Base-by-base conservation (phyloP, 2,329 filamentous ascomycete species). In the Penicillium sclerotiorum region DNA sequence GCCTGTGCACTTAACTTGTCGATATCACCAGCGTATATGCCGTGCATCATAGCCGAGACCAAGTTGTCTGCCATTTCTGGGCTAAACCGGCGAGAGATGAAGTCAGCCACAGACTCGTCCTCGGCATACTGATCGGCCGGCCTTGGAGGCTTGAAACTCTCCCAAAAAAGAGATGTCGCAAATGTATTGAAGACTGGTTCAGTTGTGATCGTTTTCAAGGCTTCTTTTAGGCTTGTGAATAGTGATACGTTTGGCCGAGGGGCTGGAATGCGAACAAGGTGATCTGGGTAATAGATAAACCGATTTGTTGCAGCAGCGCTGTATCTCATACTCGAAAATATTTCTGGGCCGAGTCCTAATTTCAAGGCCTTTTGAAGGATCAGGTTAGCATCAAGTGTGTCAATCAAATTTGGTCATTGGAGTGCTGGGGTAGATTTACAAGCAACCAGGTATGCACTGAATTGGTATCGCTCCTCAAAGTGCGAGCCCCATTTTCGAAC, bases 21-120 rank as follows among this genome's bases (percentile, higher is more conserved):
- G 40, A 95, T 83, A 70, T 96, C 89, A 5, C 94, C 94, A 18
- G 92, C 94, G 69, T 95, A 96, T 50, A 97, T 90, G 35, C 94
- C 94, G 70, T 97, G 94, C 45, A 90, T 71, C 2, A 84, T 66
- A 1, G 86, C 90, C 5, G 90, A 96, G 6, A 84, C 72, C 15
- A 96, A 46, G 61, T 95, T 92, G 59, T 94, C 79, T 12, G 84
- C 83, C 6, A 88, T 56, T 27, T 76, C 68, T 18, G 77, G 74
- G 36, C 79, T 77, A 13, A 86, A 67, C 7, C 83, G 71, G 23
- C 83, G 74, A 2, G 73, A 70, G 7, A 90, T 66, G 64, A 87
- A 93, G 1, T 80, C 78, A 23, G 81, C 85, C n/a, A 94, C 74
- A 1, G 88, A 89, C 67, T 91, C 84, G 63, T 94, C 89, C 17